A percentile compares a stretch with the other conserved stretches of the same genome.
phyloP scores from a whole-genome alignment of 2,329 filamentous ascomycete genomes.

The Rutstroemia sp. region DNA sequence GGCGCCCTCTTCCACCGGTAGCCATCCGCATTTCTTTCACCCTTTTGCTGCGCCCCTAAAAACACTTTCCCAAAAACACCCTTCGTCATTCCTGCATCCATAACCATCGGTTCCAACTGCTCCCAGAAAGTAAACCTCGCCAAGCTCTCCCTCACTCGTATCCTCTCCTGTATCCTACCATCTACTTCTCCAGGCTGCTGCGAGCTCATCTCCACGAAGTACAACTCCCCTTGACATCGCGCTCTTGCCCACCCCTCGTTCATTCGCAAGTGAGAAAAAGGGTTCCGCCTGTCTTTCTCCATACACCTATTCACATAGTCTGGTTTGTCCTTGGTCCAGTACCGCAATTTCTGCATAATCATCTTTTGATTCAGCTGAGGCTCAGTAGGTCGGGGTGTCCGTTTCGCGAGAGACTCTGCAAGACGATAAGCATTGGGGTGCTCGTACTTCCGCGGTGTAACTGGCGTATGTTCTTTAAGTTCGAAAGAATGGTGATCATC shows the following conservation, averaged over 20 bases:
- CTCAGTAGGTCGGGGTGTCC: not conserved
- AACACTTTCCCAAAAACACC: conserved; percentile 16
- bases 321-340: not conserved
- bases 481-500: not conserved
- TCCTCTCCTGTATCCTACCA: not conserved
- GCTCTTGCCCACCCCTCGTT: conserved; percentile 3
- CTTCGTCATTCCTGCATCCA: conserved; percentile 10
- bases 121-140: conserved; percentile 4
- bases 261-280: not conserved
- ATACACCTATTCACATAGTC: not conserved
- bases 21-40: not conserved
- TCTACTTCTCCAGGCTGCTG: not conserved
- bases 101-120: conserved; percentile 11
- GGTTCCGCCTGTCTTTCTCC: not conserved
- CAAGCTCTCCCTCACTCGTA: not conserved
- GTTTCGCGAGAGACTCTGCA: not conserved
- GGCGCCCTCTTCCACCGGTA: conserved; percentile 10
- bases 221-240: not conserved
- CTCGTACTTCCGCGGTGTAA: not conserved
- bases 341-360: not conserved
- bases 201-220: not conserved
- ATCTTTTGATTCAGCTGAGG: not conserved
- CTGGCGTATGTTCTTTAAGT: not conserved
- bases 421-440: not conserved
- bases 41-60: conserved; percentile 3